Evolutionary conservation across 495 filamentous ascomycete species (phyloP).

Genomic region (Aspergillus cavernicola): DNA sequence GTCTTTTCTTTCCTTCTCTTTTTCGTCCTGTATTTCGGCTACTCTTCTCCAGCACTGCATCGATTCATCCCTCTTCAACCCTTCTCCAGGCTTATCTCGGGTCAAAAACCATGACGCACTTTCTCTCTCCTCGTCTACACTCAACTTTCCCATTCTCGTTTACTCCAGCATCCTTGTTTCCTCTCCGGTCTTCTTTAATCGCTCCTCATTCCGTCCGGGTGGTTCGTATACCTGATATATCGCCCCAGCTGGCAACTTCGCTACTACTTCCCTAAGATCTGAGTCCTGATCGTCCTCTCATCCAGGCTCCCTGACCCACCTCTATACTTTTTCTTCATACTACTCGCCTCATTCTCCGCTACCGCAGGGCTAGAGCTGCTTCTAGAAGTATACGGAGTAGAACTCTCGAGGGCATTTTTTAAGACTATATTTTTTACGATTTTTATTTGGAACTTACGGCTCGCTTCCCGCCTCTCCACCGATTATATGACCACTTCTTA

Average conservation of each 20-base stretch:
- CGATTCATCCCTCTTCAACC: not conserved
- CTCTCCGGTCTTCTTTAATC: conserved; percentile 2
- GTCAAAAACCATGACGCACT: conserved; percentile 45
- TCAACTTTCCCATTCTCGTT: conserved; percentile 29
- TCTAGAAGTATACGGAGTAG: conserved; percentile 10
- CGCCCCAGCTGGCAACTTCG: not conserved
- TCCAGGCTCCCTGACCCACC: conserved; percentile 8
- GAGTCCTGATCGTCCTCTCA: not conserved
- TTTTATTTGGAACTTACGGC: not conserved
- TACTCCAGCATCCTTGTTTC: conserved; percentile 17
- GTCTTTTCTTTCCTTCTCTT: conserved; percentile 11
- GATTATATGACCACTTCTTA: not conserved
- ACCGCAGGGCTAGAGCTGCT: conserved; percentile 6
- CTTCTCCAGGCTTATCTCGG: conserved; percentile 13
- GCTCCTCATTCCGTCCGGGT: conserved; percentile 1
- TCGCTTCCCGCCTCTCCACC: not conserved
- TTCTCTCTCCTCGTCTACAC: conserved; percentile 25
- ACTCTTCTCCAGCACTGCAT: conserved; percentile 4
- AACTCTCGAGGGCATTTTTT: not conserved
- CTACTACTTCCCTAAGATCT: conserved; percentile 2
- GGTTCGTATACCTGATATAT: conserved; percentile 2
- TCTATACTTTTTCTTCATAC: conserved; percentile 8
- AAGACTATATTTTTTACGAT: not conserved
- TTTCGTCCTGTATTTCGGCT: conserved; percentile 5
- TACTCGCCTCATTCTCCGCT: conserved; percentile 9